phyloP scores from a whole-genome alignment of 345 rosid species.

The Moricandia moricandioides region DNA sequence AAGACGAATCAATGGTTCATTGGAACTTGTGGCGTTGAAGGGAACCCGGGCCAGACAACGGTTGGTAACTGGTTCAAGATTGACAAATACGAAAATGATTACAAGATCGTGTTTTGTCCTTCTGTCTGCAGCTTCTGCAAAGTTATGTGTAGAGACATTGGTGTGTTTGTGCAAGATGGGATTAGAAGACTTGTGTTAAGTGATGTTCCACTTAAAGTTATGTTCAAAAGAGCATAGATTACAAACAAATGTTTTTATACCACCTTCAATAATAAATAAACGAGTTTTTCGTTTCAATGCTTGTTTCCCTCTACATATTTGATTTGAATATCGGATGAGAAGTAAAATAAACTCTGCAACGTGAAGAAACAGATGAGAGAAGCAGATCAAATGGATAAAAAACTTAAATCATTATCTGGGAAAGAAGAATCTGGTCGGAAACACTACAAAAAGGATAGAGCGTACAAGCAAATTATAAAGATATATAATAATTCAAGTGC shows the following conservation, averaged over 20 bases:
- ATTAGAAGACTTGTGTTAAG: conserved; percentile 49
- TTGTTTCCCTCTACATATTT: not conserved
- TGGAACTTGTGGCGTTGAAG: conserved; percentile 53
- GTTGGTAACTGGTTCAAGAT: conserved; percentile 64
- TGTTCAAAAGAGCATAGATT: conserved; percentile 49
- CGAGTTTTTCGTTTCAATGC: not conserved
- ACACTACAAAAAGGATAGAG: conserved; percentile 31
- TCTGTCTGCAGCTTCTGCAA: conserved; percentile 51
- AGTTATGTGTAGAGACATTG: conserved; percentile 56
- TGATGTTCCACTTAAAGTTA: conserved; percentile 52
- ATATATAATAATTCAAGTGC: conserved; percentile 26
- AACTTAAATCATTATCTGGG: conserved; percentile 21
- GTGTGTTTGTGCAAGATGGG: conserved; percentile 48
- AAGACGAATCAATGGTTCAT: conserved; percentile 40
- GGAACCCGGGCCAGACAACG: conserved; percentile 54
- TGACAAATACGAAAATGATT: conserved; percentile 40
- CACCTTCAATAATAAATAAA: not conserved
- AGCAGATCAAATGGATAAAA: conserved; percentile 18
- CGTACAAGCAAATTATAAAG: conserved; percentile 25
- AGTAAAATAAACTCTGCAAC: not conserved
- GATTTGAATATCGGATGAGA: not conserved
- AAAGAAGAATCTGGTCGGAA: conserved; percentile 31
- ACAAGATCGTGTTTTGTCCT: conserved; percentile 71
- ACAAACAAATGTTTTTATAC: not conserved
- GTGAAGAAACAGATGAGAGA: not conserved